These are phyloP conservation scores for Chaetomiaceae sp. DNA, from an alignment of 2,329 filamentous ascomycete genomes.

Conservation along the genomic window DNA sequence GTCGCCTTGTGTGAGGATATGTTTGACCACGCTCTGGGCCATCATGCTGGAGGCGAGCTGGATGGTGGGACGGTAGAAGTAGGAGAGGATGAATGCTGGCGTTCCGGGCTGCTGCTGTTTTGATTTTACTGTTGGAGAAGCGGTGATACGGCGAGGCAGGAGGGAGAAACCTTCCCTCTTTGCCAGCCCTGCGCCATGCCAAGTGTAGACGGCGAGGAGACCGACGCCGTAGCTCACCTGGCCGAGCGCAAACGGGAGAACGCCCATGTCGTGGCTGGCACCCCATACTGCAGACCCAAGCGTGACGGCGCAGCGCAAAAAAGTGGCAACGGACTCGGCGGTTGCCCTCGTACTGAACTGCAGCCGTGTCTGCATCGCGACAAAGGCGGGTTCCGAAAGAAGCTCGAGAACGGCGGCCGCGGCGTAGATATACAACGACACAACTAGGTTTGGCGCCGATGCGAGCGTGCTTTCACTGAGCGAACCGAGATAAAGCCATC, in stretches of 20 bases:
- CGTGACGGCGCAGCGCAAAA: conserved; percentile 70
- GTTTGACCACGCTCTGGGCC: conserved; percentile 84
- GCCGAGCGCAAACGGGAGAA: conserved; percentile 83
- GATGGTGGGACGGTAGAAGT: conserved; percentile 67
- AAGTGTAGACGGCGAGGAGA: conserved; percentile 66
- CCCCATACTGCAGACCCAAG: conserved; percentile 67
- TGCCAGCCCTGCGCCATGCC: conserved; percentile 56
- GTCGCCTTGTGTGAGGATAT: conserved; percentile 90
- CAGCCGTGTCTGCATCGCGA: conserved; percentile 76
- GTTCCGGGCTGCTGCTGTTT: background rate
- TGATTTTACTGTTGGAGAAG: background rate
- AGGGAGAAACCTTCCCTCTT: conserved; percentile 64
- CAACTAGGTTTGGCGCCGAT: conserved; percentile 59
- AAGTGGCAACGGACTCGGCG: conserved; percentile 78
- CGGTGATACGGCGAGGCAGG: conserved; percentile 42
- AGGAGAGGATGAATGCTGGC: conserved; percentile 45
- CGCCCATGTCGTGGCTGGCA: conserved; percentile 58
- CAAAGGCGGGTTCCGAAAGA: conserved; percentile 81
- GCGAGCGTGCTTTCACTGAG: conserved; percentile 43
- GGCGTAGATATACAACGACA: conserved; percentile 52
- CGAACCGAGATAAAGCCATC: conserved; percentile 61
- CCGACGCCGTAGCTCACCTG: conserved; percentile 71
- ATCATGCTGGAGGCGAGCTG: conserved; percentile 76
- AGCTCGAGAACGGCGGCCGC: conserved; percentile 66
- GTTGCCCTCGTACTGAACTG: conserved; percentile 74